phyloP scores from a whole-genome alignment of 2,329 filamentous ascomycete species.

The Phaeosphaeriaceae sp. region DNA sequence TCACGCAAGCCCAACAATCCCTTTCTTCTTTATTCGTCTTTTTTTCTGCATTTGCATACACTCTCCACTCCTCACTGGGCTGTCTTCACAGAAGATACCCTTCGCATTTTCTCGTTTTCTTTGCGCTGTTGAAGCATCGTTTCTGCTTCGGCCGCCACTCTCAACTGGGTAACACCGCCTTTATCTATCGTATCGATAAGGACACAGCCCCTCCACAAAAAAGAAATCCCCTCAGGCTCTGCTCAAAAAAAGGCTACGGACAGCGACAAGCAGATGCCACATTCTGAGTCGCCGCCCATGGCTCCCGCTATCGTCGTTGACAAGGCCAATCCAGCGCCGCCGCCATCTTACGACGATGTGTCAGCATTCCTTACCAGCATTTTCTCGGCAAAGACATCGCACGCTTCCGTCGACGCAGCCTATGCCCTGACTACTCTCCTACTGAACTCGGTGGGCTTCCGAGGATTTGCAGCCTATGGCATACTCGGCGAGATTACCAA shows the following conservation, averaged over 20 bases:
- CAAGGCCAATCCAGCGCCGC: slow-evolving; percentile 49
- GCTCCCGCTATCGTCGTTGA: slow-evolving; percentile 54
- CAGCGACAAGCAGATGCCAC: slow-evolving; percentile 51
- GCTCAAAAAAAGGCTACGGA: background rate
- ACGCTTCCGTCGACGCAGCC: slow-evolving; percentile 65
- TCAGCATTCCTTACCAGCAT: slow-evolving; percentile 51
- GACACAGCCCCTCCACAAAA: slow-evolving; percentile 33
- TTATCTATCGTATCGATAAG: slow-evolving; percentile 38
- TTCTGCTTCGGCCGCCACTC: slow-evolving; percentile 11
- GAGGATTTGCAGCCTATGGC: slow-evolving; percentile 67
- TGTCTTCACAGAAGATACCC: slow-evolving; percentile 34
- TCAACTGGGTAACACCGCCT: background rate
- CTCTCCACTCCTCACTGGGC: slow-evolving; percentile 41
- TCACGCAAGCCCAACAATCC: slow-evolving; percentile 15
- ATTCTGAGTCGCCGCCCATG: slow-evolving; percentile 59
- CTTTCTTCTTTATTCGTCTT: slow-evolving; percentile 22
- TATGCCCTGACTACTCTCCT: slow-evolving; percentile 70
- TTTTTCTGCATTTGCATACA: slow-evolving; percentile 29
- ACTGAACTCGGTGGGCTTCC: slow-evolving; percentile 68
- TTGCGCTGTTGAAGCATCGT: slow-evolving; percentile 16
- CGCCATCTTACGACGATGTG: slow-evolving; percentile 56
- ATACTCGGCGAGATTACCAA: slow-evolving; percentile 71
- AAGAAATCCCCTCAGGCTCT: too few species aligned
- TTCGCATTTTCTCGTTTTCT: slow-evolving; percentile 8
- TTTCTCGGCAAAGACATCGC: slow-evolving; percentile 60